phyloP scores from a whole-genome alignment of 202 grass and related monocot genomes.

The Setaria viridis region DNA sequence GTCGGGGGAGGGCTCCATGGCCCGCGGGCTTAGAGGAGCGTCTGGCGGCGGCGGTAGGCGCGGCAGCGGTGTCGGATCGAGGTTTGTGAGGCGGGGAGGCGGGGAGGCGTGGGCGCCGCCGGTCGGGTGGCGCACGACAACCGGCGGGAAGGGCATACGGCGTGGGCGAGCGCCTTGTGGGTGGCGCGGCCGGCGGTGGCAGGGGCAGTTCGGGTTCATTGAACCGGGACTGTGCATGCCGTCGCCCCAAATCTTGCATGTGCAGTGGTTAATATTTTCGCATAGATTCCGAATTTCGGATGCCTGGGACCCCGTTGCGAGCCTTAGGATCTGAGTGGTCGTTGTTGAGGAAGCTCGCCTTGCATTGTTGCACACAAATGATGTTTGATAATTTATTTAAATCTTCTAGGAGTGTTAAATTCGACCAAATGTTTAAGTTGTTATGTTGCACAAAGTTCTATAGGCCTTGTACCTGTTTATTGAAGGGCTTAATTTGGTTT shows the following conservation, averaged over 20 bases:
- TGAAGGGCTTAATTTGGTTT: background rate
- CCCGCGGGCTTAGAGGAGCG: background rate
- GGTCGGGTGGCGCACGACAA: background rate
- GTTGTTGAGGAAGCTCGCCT: too few relatives aligned
- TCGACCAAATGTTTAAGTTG: background rate
- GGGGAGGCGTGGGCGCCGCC: too few relatives aligned
- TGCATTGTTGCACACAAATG: background rate
- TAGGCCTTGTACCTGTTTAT: background rate
- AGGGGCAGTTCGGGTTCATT: background rate
- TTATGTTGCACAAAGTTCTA: background rate
- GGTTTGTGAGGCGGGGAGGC: background rate
- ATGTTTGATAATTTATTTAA: background rate
- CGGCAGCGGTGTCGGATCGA: background rate
- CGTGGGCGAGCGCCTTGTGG: background rate
- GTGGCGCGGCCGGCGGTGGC: background rate
- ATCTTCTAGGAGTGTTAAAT: background rate
- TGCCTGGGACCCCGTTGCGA: too few relatives aligned
- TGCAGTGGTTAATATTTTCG: too few relatives aligned
- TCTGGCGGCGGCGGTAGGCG: background rate
- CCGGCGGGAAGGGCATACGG: background rate
- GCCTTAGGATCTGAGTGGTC: too few relatives aligned
- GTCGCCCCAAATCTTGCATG: background rate
- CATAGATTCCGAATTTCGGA: background rate
- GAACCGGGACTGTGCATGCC: background rate
- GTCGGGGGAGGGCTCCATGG: background rate